Base-by-base conservation (phyloP, 305 asterid species). In the Fraxinus nigra region DNA sequence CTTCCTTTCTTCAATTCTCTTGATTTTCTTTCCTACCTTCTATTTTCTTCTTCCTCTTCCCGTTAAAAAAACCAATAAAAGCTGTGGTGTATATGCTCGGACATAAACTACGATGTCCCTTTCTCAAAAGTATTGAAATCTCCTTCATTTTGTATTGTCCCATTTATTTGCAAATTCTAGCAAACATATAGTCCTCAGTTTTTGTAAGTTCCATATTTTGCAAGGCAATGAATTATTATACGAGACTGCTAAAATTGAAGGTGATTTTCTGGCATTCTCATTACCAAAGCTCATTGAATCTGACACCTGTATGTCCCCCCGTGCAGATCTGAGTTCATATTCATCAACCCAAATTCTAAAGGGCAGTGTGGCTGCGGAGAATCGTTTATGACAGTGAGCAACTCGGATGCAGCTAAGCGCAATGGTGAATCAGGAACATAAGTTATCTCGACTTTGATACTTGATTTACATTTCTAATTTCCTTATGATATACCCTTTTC, bases 331-430 rank as follows among this genome's bases (percentile, higher is more conserved):
- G 99, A 95, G 86, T 95, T 95, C 78, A 88, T 95, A 76, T 95
- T 93, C 82, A 85, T 95, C 85, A 95, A 95, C 86, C 98, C 99
- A 75, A 95, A 95, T 84, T 86, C 98, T 3, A 85, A 83, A 79
- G 98, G 98, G 70, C 95, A 95, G 84, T 95, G 99, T 77, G 98
- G 99, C 79, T 94, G 98, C 80, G 97, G 98, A 76, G 98, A 93
- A 86, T 93, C 98, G 38, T 94, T 93, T 82, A 92, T 95, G 99
- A 95, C 99, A 16, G 79, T 87, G 81, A 92, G 93, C 86, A 74
- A 80, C 81, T 87, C 93, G 1, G 94, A 91, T 88, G 98, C 99
- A 72, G 88, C 97, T 43, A 94, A 93, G 75, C 88, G 83, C 24
- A 85, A 89, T 37, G 83, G 87, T 73, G 88, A 79, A 79, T 85